Conservation (phyloP, 1,139 yeast species). For the Saccharomyces hybrid region DNA sequence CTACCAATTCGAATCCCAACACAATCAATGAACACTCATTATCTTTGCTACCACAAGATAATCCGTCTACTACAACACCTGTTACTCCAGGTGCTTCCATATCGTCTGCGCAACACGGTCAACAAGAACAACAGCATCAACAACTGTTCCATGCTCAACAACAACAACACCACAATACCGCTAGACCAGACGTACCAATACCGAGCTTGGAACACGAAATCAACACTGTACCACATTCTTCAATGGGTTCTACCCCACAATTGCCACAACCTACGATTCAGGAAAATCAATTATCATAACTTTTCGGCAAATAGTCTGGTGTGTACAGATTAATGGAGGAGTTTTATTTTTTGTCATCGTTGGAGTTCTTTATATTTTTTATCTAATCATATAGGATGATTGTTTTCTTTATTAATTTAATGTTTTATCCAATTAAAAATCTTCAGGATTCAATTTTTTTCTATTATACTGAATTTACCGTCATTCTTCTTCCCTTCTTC, state of each 20-base stretch:
- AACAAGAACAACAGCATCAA: constrained; percentile 2
- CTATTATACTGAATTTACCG: not conserved
- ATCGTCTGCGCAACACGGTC: constrained; percentile 1
- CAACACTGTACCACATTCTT: not conserved
- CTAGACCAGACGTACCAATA: not conserved
- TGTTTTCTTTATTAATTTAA: not conserved
- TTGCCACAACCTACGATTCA: constrained; percentile 1
- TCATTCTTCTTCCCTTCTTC: not conserved
- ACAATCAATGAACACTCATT: not conserved
- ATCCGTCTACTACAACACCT: not conserved
- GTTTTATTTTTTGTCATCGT: not conserved
- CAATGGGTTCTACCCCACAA: not conserved
- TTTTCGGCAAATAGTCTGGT: not conserved
- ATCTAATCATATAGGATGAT: not conserved
- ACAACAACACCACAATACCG: constrained; percentile 3
- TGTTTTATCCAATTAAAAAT: not conserved
- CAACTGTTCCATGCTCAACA: constrained; percentile 1
- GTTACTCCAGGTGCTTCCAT: not conserved
- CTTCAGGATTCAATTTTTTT: not conserved
- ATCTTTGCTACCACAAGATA: not conserved
- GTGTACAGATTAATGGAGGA: not conserved
- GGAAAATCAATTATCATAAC: not conserved
- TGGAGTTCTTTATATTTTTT: not conserved
- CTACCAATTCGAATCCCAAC: constrained; percentile 4
- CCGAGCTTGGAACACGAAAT: not conserved